Evolutionary conservation across 2,329 filamentous ascomycete genomes (phyloP).

Genomic region (Aspergillus pseudoglaucus): DNA sequence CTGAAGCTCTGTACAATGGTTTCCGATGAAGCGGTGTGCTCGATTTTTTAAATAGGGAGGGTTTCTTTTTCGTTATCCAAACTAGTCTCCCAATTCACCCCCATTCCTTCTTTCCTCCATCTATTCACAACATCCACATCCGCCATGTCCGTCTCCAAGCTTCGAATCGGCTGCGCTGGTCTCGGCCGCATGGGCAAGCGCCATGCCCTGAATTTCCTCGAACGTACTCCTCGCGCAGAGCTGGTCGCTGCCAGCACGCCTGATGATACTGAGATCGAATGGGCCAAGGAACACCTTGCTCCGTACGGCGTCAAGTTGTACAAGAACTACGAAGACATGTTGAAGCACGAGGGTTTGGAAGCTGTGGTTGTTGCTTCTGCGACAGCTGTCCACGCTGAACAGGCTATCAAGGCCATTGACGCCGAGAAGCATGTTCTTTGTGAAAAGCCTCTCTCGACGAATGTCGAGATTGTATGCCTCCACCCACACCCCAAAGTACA

Average conservation of each 20-base stretch:
- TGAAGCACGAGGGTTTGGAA: constrained; percentile 49
- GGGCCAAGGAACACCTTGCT: constrained; percentile 46
- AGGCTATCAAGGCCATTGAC: constrained; percentile 52
- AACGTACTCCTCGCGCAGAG: constrained; percentile 43
- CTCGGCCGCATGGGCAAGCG: constrained; percentile 48
- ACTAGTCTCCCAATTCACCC: background rate
- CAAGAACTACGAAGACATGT: constrained; percentile 51
- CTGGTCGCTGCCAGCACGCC: constrained; percentile 46
- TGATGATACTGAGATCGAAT: constrained; percentile 41
- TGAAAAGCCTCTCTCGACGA: constrained; percentile 51
- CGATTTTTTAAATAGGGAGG: background rate
- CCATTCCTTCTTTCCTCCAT: background rate
- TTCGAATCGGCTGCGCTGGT: constrained; percentile 44
- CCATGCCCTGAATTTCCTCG: constrained; percentile 45
- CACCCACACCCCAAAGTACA: background rate
- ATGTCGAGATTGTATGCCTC: constrained; percentile 49
- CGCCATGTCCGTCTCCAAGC: constrained; percentile 23
- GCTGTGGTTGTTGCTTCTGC: constrained; percentile 52
- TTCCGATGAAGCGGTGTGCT: background rate
- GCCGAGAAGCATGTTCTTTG: constrained; percentile 52
- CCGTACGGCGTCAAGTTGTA: constrained; percentile 50
- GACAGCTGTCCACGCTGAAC: constrained; percentile 51
- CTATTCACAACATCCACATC: background rate
- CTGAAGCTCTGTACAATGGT: background rate
- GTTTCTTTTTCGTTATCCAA: background rate